Evolutionary conservation across 2,329 filamentous ascomycete genomes (phyloP), one percentile per base, ranked within the genome.

Genomic region (Hypoxylon sp.): DNA sequence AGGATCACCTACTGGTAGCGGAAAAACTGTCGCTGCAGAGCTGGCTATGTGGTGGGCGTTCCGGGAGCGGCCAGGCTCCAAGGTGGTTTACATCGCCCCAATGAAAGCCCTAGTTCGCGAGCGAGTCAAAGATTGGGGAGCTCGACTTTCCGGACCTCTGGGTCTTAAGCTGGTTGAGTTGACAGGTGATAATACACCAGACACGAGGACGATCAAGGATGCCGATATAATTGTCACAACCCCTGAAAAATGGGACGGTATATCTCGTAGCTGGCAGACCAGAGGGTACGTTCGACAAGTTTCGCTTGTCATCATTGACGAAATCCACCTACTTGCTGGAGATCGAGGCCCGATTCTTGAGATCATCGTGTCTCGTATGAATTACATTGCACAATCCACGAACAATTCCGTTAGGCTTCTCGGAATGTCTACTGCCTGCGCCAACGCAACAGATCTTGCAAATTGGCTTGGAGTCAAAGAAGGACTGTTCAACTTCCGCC

Each of bases 11-110:
- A 99, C 96, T 0, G 96, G 96, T 62, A 97, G 94, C 84, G 96
- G 96, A 63, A 99, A 99, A 83, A 99, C 96, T 0, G 92, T 99
- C 41, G 96, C 96, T 16, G 94, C 92, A 51, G 96, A 99, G 77
- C 81, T 99, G 66, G 94, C 96, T 25, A 98, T 99, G 95, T 99
- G 96, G 96, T 97, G 94, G 94, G 95, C 96, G 2, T 98, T 99
- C 81, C 89, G 94, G 12, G 94, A 97, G 76, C 91, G 91, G 53
- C 96, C 96, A 1, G 94, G 94, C 2, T 97, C 94, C 2, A 99
- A 99, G 81, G 94, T 99, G 1, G 96, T 99, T 11, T 99, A 99
- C 78, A 98, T 99, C 76, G 96, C 96, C 1, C 96, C 96, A 0
- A 99, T 99, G 96, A 99, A 99, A 80, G 96, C 96, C 0, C 88